These are phyloP conservation scores for Immersiella caudata DNA, from an alignment of 495 filamentous ascomycete genomes.

Conservation along the genomic window DNA sequence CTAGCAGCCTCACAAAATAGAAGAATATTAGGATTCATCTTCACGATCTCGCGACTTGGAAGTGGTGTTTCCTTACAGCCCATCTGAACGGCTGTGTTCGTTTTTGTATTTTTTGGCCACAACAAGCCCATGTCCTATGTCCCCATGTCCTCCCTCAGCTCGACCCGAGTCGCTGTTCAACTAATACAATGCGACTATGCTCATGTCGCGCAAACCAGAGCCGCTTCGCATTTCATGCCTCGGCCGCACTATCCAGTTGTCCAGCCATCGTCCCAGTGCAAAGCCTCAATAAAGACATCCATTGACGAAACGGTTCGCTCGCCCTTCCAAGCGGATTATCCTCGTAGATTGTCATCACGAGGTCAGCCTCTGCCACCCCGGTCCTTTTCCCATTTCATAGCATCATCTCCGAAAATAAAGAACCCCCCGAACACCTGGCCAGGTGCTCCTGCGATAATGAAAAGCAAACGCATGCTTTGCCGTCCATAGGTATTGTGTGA, in stretches of 20 bases:
- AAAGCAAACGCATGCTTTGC: conserved; percentile 12
- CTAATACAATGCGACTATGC: conserved; percentile 12
- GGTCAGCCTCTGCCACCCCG: conserved; percentile 1
- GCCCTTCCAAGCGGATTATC: conserved; percentile 15
- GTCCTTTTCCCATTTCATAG: conserved; percentile 25
- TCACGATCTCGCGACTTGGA: not conserved
- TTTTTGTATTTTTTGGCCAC: conserved; percentile 7
- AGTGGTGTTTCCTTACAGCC: not conserved
- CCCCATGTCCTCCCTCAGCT: not conserved
- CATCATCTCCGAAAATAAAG: conserved; percentile 19
- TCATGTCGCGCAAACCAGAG: not conserved
- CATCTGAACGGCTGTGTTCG: not conserved
- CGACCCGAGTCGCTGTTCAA: not conserved
- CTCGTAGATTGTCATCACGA: conserved; percentile 16
- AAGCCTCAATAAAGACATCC: not conserved
- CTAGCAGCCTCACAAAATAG: too few species aligned
- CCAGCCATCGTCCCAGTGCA: not conserved
- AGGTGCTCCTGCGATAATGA: conserved; percentile 18
- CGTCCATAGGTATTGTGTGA: conserved; percentile 23
- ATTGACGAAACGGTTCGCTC: not conserved
- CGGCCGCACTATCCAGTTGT: conserved; percentile 2
- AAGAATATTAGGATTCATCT: too few species aligned
- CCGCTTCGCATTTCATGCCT: not conserved
- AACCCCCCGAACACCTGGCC: conserved; percentile 26
- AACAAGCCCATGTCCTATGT: conserved; percentile 15